phyloP scores from a whole-genome alignment of 768 basidiomycete species.

The Clitopilus hobsonii region DNA sequence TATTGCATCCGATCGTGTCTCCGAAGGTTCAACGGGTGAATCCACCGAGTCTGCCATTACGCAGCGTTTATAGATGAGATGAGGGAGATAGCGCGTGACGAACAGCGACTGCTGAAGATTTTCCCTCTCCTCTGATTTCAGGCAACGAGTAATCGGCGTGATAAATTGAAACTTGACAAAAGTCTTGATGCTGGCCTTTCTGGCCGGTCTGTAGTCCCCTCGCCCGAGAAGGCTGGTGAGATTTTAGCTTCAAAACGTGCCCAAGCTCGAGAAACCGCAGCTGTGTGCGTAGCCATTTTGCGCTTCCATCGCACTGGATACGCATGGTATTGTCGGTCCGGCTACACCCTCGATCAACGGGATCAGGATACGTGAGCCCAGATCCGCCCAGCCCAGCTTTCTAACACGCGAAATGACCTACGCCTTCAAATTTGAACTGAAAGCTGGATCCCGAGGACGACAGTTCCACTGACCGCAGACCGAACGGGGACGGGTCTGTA shows the following conservation, averaged over 20 bases:
- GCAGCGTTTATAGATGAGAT: neutral
- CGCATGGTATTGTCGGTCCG: too few relatives aligned
- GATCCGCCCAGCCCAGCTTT: too few relatives aligned
- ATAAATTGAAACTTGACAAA: neutral
- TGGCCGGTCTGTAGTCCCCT: too few relatives aligned
- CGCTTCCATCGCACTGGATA: too few relatives aligned
- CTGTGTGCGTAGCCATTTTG: too few relatives aligned
- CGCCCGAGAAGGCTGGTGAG: too few relatives aligned
- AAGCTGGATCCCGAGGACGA: neutral
- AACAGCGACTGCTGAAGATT: neutral
- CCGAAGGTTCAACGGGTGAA: neutral
- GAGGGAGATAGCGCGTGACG: neutral
- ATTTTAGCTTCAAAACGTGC: too few relatives aligned
- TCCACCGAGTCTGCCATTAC: neutral
- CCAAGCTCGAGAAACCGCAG: too few relatives aligned
- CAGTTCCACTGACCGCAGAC: neutral
- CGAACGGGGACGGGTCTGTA: too few relatives aligned
- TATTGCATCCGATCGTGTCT: neutral
- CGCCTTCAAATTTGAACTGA: neutral
- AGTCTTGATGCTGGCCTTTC: neutral
- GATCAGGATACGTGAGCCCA: too few relatives aligned
- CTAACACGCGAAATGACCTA: too few relatives aligned
- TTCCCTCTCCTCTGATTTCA: neutral
- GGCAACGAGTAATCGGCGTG: neutral
- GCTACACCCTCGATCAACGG: too few relatives aligned